Evolutionary conservation across 345 rosid genomes (phyloP).

Genomic region (Adansonia digitata): DNA sequence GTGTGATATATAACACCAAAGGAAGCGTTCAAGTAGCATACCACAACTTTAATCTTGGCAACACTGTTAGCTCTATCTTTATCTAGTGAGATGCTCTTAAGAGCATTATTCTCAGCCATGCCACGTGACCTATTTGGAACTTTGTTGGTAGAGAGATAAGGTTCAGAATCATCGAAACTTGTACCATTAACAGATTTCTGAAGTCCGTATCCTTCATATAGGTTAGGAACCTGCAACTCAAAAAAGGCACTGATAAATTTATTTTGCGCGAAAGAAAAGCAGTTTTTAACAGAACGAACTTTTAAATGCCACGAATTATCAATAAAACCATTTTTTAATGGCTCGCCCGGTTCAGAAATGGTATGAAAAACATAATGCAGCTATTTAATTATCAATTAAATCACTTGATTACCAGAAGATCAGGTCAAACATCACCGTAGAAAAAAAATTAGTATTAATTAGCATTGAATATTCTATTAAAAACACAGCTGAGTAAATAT

Average conservation of each 20-base stretch:
- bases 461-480: background rate
- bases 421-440: background rate
- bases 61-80: slow-evolving; percentile 42
- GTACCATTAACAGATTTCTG: slow-evolving; percentile 22
- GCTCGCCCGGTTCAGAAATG: background rate
- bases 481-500: background rate
- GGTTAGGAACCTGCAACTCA: slow-evolving; percentile 17
- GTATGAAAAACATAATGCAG: background rate
- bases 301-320: background rate
- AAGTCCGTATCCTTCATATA: slow-evolving; percentile 18
- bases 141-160: slow-evolving; percentile 21
- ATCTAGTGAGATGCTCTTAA: slow-evolving; percentile 38
- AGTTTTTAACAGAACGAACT: background rate
- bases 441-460: no score
- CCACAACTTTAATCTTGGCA: no score
- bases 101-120: slow-evolving; percentile 30
- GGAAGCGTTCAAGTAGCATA: background rate
- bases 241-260: background rate
- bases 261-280: background rate
- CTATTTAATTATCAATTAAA: background rate
- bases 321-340: background rate
- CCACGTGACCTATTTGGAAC: slow-evolving; percentile 14
- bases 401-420: background rate
- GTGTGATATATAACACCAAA: background rate
- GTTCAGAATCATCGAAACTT: slow-evolving; percentile 32